Evolutionary conservation across 768 basidiomycete genomes (phyloP), one percentile per base, ranked within the genome.

Genomic region (Lyophyllum shimeji): DNA sequence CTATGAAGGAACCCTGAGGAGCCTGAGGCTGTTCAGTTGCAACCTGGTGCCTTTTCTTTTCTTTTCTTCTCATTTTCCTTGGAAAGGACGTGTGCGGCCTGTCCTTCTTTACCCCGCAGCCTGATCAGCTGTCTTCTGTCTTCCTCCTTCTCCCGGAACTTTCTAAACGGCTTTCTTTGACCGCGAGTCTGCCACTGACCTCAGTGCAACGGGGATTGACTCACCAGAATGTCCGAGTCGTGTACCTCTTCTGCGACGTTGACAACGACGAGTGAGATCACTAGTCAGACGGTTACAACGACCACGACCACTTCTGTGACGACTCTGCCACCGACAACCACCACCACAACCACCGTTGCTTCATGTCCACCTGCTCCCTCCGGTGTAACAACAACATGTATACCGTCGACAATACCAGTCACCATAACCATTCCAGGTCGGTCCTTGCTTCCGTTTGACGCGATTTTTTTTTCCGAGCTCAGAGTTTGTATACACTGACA

Each of bases 241-340:
- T 83, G 81, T 60, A 65, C 65, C 34, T 66, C 77, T 20, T 67
- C 70, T 49, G 74, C 81, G 46, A 81, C 79, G 7, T 67, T 68
- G 60, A 81, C 80, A 6, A 65, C 67, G 44, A 80, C 75, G 56
- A 69, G 66, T 44, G 64, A 71, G 5, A 29, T 77, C 60, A 74
- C 72, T 8, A 68, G 72, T 2, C 71, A 71, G 23, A 64, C 60
- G 20, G 52, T 68, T 6, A 67, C 70, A 17, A 79, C 75, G 6
- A 74, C 74, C 8, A 70, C 69, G 53, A 73, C 75, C 7, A 66
- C 66, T 21, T 74, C 72, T 52, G 48, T 69, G 11, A 69, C 70
- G 23, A 72, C 65, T 17, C 52, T 57, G 42, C 70, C 71, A 12
- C 63, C 67, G 12, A 48, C 56, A 21, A 59, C 58, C 4, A 67